Evolutionary conservation across 257 asterid species (phyloP).

Genomic region (Cynanchum wilfordii): DNA sequence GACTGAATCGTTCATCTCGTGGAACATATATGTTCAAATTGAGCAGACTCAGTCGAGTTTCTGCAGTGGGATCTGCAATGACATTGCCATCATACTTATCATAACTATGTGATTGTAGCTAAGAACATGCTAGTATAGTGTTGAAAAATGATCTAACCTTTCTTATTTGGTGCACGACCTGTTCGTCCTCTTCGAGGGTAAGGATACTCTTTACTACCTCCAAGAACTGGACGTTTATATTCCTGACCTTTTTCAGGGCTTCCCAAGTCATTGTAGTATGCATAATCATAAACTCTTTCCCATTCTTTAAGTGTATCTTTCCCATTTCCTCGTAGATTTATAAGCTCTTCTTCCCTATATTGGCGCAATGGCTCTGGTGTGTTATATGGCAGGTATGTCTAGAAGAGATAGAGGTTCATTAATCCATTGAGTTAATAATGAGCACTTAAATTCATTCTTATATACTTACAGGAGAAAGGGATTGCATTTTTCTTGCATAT

Average conservation of each 20-base stretch:
- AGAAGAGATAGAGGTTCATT: conserved; percentile 21
- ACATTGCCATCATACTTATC: neutral
- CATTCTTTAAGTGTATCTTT: conserved; percentile 60
- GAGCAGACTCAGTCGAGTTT: conserved; percentile 54
- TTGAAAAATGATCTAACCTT: conserved; percentile 34
- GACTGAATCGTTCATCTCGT: conserved; percentile 67
- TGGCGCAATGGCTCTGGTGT: conserved; percentile 62
- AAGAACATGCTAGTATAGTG: neutral
- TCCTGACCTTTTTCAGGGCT: conserved; percentile 60
- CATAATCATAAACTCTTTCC: conserved; percentile 93
- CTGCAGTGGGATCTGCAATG: conserved; percentile 58
- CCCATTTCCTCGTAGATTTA: conserved; percentile 60
- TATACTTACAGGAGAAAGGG: too few species aligned
- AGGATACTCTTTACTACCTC: conserved; percentile 62
- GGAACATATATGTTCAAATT: conserved; percentile 69
- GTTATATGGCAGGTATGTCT: conserved; percentile 62
- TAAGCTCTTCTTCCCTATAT: conserved; percentile 70
- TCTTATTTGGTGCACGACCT: conserved; percentile 66
- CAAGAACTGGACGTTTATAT: conserved; percentile 63
- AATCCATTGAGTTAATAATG: too few species aligned
- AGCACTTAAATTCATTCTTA: too few species aligned
- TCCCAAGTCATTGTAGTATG: conserved; percentile 78
- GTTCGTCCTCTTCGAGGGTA: conserved; percentile 88
- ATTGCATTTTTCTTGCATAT: too few species aligned
- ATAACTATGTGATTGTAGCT: neutral